phyloP scores from a whole-genome alignment of 352 stramenopile genomes.

The Globisporangium ultimum region DNA sequence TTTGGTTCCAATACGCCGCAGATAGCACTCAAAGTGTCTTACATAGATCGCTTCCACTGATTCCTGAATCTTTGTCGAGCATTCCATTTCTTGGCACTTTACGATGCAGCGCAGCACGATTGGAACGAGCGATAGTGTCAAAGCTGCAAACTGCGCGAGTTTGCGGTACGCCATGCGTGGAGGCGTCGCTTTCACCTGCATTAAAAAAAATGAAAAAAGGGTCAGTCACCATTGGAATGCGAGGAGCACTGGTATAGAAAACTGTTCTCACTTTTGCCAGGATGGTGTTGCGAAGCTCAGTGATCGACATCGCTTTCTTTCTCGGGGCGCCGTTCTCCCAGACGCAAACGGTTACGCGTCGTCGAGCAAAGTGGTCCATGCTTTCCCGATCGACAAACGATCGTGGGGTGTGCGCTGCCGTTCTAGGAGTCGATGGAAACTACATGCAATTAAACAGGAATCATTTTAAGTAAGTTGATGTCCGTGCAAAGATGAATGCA shows the following conservation, averaged over 20 bases:
- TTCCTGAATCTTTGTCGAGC: slow-evolving; percentile 43
- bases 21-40: slow-evolving; percentile 1
- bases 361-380: slow-evolving; percentile 48
- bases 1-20: background rate
- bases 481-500: slow-evolving; percentile 3
- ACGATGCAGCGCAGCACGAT: slow-evolving; percentile 47
- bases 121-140: slow-evolving; percentile 58
- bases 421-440: slow-evolving; percentile 19
- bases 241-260: background rate
- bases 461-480: no score
- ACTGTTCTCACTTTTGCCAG: slow-evolving; percentile 50
- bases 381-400: slow-evolving; percentile 31
- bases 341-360: slow-evolving; percentile 71
- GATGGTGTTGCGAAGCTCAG: slow-evolving; percentile 78
- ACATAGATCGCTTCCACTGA: slow-evolving; percentile 37
- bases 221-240: background rate
- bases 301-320: slow-evolving; percentile 80
- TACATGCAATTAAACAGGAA: background rate
- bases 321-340: slow-evolving; percentile 67
- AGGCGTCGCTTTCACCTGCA: slow-evolving; percentile 69
- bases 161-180: slow-evolving; percentile 67
- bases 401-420: slow-evolving; percentile 28
- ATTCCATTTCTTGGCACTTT: slow-evolving; percentile 61
- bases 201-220: background rate
- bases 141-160: slow-evolving; percentile 51